Evolutionary conservation across 2,329 filamentous ascomycete genomes (phyloP).

Genomic region (Cordyceps tenuipes): DNA sequence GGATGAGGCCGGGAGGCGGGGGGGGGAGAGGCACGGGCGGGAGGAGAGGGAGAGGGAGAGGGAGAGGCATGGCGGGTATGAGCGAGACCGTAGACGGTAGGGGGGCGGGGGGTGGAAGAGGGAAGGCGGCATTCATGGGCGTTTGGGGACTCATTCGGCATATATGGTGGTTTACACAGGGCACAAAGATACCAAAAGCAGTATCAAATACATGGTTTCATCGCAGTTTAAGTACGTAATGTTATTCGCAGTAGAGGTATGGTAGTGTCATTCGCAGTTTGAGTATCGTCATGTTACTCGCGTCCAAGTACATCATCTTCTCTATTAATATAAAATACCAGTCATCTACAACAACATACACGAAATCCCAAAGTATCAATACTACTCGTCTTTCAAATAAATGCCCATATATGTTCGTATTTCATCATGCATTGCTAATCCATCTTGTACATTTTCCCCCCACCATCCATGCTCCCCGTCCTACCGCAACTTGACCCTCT

Average conservation of each 20-base stretch:
- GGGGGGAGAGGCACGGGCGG: slow-evolving; percentile 22
- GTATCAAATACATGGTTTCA: too few species aligned
- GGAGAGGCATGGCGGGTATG: slow-evolving; percentile 23
- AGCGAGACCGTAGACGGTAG: slow-evolving; percentile 19
- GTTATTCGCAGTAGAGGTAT: too few species aligned
- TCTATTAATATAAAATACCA: too few species aligned
- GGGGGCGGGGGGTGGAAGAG: slow-evolving; percentile 1
- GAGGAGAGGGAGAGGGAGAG: slow-evolving; percentile 37
- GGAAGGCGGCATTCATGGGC: slow-evolving; percentile 15
- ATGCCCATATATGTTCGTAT: background rate
- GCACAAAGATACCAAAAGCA: background rate
- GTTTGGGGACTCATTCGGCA: slow-evolving; percentile 7
- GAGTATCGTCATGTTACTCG: too few species aligned
- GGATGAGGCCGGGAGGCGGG: background rate
- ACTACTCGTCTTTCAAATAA: too few species aligned
- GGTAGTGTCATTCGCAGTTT: too few species aligned
- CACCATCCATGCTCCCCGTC: background rate
- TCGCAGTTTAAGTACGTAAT: too few species aligned
- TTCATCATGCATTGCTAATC: slow-evolving; percentile 14
- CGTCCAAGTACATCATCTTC: too few species aligned
- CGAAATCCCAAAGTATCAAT: background rate
- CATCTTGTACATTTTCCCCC: background rate
- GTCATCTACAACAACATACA: slow-evolving; percentile 2
- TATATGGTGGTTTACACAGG: background rate
- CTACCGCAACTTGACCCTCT: slow-evolving; percentile 32